Evolutionary conservation across 1,284 basidiomycete species (phyloP).

Genomic region (Vanrija sp.): DNA sequence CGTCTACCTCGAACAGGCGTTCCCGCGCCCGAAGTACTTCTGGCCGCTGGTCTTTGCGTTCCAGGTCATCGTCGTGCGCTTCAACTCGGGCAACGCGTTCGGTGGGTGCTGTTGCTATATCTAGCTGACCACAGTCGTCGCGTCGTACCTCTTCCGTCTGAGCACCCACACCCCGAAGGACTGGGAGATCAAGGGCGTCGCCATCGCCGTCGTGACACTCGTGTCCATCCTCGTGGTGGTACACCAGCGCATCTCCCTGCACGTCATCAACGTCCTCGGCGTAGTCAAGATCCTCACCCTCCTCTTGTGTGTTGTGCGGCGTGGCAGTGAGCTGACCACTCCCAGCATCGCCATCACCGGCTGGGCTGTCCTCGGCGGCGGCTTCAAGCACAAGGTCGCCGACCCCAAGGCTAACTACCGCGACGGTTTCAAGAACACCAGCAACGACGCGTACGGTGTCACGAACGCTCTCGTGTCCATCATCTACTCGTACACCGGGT

Average conservation of each 20-base stretch:
- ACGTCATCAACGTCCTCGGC: background rate
- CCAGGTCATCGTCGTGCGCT: constrained; percentile 21
- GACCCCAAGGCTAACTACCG: constrained; percentile 56
- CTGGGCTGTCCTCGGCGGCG: constrained; percentile 53
- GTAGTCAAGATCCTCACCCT: background rate
- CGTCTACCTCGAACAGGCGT: constrained; percentile 31
- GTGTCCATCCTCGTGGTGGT: no score
- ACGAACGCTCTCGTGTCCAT: constrained; percentile 37
- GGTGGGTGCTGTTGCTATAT: no score
- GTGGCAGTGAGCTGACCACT: no score
- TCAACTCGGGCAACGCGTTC: constrained; percentile 15
- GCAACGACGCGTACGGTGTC: constrained; percentile 51
- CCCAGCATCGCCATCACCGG: constrained; percentile 50
- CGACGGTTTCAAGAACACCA: constrained; percentile 53
- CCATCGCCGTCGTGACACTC: background rate
- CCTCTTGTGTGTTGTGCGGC: background rate
- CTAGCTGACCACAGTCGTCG: constrained; percentile 2
- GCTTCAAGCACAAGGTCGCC: constrained; percentile 46
- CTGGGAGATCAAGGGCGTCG: constrained; percentile 21
- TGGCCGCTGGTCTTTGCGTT: constrained; percentile 25
- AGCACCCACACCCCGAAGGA: constrained; percentile 11
- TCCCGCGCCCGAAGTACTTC: constrained; percentile 21
- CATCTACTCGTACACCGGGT: constrained; percentile 43
- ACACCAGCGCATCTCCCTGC: background rate
- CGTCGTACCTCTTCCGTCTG: constrained; percentile 25